Evolutionary conservation across 208 protist species (phyloP), one percentile per base, ranked within the genome.

Genomic region (Naegleria fowleri): DNA sequence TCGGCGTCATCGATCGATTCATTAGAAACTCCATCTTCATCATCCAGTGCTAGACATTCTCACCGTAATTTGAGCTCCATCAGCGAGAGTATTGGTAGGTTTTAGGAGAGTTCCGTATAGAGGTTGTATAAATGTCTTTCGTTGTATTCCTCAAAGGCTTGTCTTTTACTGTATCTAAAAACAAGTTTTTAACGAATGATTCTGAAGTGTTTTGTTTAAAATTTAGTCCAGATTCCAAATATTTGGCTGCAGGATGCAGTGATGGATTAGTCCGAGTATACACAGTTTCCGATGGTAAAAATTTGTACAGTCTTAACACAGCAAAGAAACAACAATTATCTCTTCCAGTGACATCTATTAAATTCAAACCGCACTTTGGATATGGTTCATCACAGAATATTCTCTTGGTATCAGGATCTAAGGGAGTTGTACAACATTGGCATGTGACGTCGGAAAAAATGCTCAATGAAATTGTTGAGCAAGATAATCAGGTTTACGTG

Each of bases 401-500:
- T 19, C 11, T 88, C 5, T 19, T 88, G 16, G 39, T 51, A 33
- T 29, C 85, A 19, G 85, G 85, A 58, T 88, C 85, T 38, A 39
- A 39, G 36, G 85, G 85, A 25, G 41, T 58, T n/a, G 85, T 88
- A 22, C 85, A 88, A 58, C 85, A 88, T 39, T 88, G 85, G 85
- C 85, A 88, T 38, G 13, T 58, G 16, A 88, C 85, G 5, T 88
- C 85, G 4, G 85, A 43, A 40, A 88, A 38, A n/a, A 1, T 52
- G 0, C 16, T 88, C 0, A 51, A 58, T 39, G 25, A 29, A 5
- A 88, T 93, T 11, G 67, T 76, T 36, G 96, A 98, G 84, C 48
- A 92, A 5, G 91, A 92, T 0, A 97, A 97, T 91, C 95, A 98
- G 87, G 94, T 95, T 5, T 93, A 92, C 48, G 92, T 92, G 5